Base-by-base conservation (phyloP, 257 asterid species). In the Forsythia suspensa region DNA sequence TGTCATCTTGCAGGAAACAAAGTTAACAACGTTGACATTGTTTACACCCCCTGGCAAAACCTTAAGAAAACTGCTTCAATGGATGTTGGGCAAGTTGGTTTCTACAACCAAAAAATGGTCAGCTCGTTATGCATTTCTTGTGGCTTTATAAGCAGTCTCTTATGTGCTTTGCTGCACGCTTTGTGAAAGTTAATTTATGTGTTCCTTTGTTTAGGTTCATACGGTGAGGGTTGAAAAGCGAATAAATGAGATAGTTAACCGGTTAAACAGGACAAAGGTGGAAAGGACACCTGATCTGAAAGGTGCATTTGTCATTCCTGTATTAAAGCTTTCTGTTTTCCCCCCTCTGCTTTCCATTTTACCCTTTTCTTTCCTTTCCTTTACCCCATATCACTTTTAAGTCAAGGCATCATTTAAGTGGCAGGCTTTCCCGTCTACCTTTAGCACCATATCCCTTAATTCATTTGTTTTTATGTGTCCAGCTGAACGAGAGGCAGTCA, bases 11-110 rank as follows among this genome's bases (percentile, higher is more conserved):
- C 89, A 95, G 99, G 98, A 80, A 96, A 96, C 73, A 96, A 96
- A 86, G 90, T 90, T 68, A 96, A 96, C 86, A 92, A 92, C 72
- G 80, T 96, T 21, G 99, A 84, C 90, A 92, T 96, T 79, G 99
- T 96, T 82, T 96, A 96, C 88, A 96, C 99, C 59, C 98, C 98
- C 5, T 96, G 99, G 99, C 94, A 88, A 77, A 96, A 94, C 85
- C 97, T 96, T 34, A 96, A 93, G 91, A 96, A 96, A 87, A 90
- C 97, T 72, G 88, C 97, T 57, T 91, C 99, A 70, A 96, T 96
- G 98, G 99, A 96, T 86, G 97, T 96, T 70, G 99, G 99, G 75
- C 98, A 96, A 96, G 98, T 96, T 85, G 95, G 98, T 79, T 96
- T 96, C 82, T 83, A 94, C 86, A 94, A 86, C 81, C 79, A 97